Conservation (phyloP, 768 basidiomycete genomes). For the Tylopilus sp. region DNA sequence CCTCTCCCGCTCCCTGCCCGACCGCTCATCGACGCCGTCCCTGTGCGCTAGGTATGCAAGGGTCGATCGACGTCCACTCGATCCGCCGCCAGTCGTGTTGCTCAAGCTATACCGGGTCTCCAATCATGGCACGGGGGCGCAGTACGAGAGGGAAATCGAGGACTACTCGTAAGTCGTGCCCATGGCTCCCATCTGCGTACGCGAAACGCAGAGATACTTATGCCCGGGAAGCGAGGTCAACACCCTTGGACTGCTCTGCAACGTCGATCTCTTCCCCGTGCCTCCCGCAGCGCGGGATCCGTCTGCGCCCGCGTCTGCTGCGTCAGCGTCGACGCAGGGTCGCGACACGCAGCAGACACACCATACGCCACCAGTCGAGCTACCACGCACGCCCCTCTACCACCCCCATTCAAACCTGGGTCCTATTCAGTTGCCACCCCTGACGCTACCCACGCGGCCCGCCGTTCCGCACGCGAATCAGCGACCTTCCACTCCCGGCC, state of each 20-base stretch:
- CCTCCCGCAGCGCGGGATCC: constrained; percentile 23
- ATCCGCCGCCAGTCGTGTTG: constrained; percentile 59
- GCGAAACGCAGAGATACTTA: neutral
- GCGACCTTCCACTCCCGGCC: constrained; percentile 11
- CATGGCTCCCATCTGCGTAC: neutral
- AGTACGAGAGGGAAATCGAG: constrained; percentile 47
- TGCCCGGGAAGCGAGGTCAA: constrained; percentile 49
- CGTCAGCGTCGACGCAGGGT: neutral
- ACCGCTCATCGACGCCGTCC: constrained; percentile 2
- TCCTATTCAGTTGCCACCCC: constrained; percentile 22
- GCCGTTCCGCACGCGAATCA: constrained; percentile 2
- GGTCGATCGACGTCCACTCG: constrained; percentile 63
- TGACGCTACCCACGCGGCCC: constrained; percentile 12
- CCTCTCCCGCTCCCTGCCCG: constrained; percentile 3
- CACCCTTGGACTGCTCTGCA: constrained; percentile 68
- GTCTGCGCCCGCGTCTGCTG: too few relatives aligned
- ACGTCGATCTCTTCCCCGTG: constrained; percentile 73
- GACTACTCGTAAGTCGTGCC: constrained; percentile 43
- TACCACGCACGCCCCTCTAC: constrained; percentile 12
- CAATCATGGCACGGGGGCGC: constrained; percentile 35
- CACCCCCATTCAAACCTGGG: constrained; percentile 13
- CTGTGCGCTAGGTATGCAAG: constrained; percentile 45
- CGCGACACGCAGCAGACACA: constrained; percentile 16
- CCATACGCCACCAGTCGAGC: constrained; percentile 1
- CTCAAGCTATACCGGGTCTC: constrained; percentile 50